Percentiles rank a stretch among this genome's conserved stretches.
Conservation (phyloP, 148 eudicot genomes). For the Rhododendron griersonianum region DNA sequence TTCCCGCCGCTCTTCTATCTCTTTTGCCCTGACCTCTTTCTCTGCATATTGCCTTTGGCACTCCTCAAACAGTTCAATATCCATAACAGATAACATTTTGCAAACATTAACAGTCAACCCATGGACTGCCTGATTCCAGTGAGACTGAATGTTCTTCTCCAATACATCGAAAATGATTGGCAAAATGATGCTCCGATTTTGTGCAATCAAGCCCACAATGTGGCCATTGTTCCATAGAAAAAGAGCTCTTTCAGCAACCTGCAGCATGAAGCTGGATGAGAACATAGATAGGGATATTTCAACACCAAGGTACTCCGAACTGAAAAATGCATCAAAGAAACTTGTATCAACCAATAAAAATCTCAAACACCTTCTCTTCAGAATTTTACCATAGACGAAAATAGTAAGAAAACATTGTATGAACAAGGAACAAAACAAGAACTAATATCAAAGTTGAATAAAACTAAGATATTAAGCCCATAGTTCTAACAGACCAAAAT, state of each 20-base stretch:
- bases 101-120: constrained; percentile 37
- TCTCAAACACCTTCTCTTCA: too few species aligned
- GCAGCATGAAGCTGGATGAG: not conserved
- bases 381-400: too few species aligned
- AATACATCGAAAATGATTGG: constrained; percentile 34
- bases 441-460: too few species aligned
- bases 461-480: too few species aligned
- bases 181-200: constrained; percentile 31
- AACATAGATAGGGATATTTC: too few species aligned
- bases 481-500: too few species aligned
- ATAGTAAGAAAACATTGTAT: too few species aligned
- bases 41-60: constrained; percentile 25
- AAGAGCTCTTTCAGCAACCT: constrained; percentile 54
- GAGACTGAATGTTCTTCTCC: constrained; percentile 32
- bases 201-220: constrained; percentile 34
- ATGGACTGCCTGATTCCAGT: constrained; percentile 46
- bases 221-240: constrained; percentile 54
- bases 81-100: constrained; percentile 46
- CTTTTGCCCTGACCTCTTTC: constrained; percentile 18
- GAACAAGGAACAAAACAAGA: too few species aligned
- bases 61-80: constrained; percentile 37
- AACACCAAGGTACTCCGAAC: too few species aligned
- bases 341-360: too few species aligned
- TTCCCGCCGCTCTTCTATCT: constrained; percentile 28
- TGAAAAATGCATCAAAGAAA: too few species aligned